Percentiles rank a stretch among this genome's conserved stretches.
phyloP scores from a whole-genome alignment of 2,329 filamentous ascomycete species.

The Diaporthe sp. region DNA sequence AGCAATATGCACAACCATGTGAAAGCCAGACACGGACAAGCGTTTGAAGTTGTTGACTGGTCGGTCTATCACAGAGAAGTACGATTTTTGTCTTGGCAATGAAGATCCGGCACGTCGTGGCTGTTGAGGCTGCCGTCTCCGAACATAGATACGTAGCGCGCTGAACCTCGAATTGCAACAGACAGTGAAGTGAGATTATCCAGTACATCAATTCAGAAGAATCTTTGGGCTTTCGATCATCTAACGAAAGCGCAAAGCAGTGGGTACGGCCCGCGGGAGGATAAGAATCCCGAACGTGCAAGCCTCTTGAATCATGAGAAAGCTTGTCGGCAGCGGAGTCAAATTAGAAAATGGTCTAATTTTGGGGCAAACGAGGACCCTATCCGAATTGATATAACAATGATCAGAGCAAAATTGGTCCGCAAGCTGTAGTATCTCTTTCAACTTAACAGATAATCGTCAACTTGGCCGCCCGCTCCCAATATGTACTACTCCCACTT shows the following conservation, averaged over 20 bases:
- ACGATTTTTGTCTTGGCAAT: background rate
- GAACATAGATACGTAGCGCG: background rate
- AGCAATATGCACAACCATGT: background rate
- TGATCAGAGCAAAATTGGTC: background rate
- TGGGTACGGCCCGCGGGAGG: background rate
- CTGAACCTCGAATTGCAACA: background rate
- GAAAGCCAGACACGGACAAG: too few species aligned
- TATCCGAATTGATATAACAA: background rate
- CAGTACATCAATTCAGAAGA: background rate
- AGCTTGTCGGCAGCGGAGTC: conserved; percentile 14
- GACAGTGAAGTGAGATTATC: too few species aligned
- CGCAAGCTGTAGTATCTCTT: background rate
- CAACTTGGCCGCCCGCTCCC: background rate
- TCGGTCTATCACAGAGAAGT: background rate
- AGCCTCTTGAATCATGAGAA: conserved; percentile 29
- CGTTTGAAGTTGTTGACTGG: too few species aligned
- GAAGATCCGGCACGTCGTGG: background rate
- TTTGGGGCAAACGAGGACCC: background rate
- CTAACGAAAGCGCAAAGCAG: background rate
- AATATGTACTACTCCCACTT: background rate
- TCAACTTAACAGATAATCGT: background rate
- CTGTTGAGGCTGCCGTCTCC: background rate
- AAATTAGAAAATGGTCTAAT: conserved; percentile 5
- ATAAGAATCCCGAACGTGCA: background rate
- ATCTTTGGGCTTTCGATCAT: background rate